Base-by-base conservation (phyloP, 148 eudicot species). In the Dysphania ambrosioides region DNA sequence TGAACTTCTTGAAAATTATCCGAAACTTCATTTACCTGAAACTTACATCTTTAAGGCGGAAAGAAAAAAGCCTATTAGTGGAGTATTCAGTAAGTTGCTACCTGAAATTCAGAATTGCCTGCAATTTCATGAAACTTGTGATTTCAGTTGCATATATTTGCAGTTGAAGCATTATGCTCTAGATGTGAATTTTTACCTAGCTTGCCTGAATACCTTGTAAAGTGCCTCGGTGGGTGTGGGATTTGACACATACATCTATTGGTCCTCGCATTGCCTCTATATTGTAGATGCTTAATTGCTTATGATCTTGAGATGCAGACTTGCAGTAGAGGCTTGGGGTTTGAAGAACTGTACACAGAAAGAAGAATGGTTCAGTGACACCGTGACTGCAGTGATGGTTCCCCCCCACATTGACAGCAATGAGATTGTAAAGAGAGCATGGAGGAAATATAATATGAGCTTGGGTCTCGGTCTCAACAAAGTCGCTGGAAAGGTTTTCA, bases 271-370 rank as follows among this genome's bases (percentile, higher is more conserved):
- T 27, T 63, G 19, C 51, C 31, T 71, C 31, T 42, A 18, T 65
- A 8, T 36, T 65, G 47, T n/a, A 69, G 57, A 31, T 36, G 76
- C 64, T n/a, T n/a, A n/a, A n/a, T n/a, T n/a, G n/a, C n/a, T 66
- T 4, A 66, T 66, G 76, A 72, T 76, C 19, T 80, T 76, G 76
- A 27, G 68, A 76, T 82, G 81, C 88, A 95, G 99, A 69, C 88
- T 90, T 31, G 99, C 99, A 2, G 97, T 95, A 74, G 99, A 95
- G 72, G 97, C 99, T 64, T 95, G 99, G 99, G 99, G 99, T 7
- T 79, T 95, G 86, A 92, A 95, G 86, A 95, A 95, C 82, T 95
- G 99, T 83, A 79, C 92, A 40, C 92, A 89, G 73, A 95, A 90
- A 81, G 99, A 95, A 78, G 99, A 95, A 80, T 90, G 97, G 97